Evolutionary conservation across 2,329 filamentous ascomycete species (phyloP).

Genomic region (Zymoseptoria brevis): DNA sequence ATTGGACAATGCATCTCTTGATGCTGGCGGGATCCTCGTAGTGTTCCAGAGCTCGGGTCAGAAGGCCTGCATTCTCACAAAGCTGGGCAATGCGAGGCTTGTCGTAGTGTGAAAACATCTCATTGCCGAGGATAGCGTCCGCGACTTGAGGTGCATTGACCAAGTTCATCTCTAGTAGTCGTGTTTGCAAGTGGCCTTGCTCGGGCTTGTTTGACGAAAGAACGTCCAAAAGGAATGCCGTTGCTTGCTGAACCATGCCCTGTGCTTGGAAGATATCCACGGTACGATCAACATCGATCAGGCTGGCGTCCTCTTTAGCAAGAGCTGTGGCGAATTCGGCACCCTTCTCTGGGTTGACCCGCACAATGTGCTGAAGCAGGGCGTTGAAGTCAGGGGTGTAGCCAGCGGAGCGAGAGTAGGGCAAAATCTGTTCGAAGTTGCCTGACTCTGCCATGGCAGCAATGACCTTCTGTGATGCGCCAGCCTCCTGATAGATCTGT

Average conservation of each 20-base stretch:
- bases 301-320: constrained; percentile 77
- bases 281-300: constrained; percentile 88
- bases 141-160: constrained; percentile 95
- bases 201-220: constrained; percentile 92
- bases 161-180: constrained; percentile 95
- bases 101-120: constrained; percentile 98
- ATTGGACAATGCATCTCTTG: constrained; percentile 82
- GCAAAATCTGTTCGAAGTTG: constrained; percentile 93
- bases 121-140: constrained; percentile 93
- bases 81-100: constrained; percentile 79
- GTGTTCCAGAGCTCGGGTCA: constrained; percentile 69
- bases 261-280: constrained; percentile 98
- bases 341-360: constrained; percentile 75
- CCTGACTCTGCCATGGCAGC: constrained; percentile 91
- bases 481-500: constrained; percentile 82
- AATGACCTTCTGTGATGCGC: constrained; percentile 87
- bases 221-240: constrained; percentile 93
- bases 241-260: constrained; percentile 94
- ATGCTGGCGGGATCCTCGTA: constrained; percentile 84
- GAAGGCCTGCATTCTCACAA: constrained; percentile 84
- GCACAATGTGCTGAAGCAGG: constrained; percentile 84
- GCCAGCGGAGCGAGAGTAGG: constrained; percentile 74
- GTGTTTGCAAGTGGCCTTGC: constrained; percentile 86
- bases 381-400: constrained; percentile 95
- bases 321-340: constrained; percentile 90